Evolutionary conservation across 192 early-diverging fungal genomes (phyloP), one percentile per base, ranked within the genome.

Genomic region (Coemansia sp.): DNA sequence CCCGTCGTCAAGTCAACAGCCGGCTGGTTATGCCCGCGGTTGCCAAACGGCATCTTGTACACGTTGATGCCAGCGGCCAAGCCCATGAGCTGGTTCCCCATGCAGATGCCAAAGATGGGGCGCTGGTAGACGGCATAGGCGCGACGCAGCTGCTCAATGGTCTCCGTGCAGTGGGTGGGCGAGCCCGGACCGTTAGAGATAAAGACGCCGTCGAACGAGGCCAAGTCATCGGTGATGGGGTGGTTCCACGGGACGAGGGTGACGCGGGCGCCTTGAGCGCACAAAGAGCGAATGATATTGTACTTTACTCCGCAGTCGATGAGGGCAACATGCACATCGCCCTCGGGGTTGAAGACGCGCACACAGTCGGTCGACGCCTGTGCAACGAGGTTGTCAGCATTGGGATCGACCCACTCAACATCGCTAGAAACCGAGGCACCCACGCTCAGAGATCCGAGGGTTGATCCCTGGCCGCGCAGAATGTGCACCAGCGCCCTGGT

Each of bases 11-110:
- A 77, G 76, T 98, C 88, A 1, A 95, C 97, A 84, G 96, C 98
- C 28, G 97, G 97, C 65, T 98, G 97, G 85, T 99, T 99, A 73
- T 99, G 97, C 24, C 97, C 97, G 74, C 97, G 92, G 86, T 99
- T 99, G 70, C 97, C 97, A 70, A 91, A 99, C 65, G 93, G 93
- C 92, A 99, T 90, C 85, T 99, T 99, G 66, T 86, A 86, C 26
- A 96, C 97, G 61, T 85, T 73, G 3, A 94, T 94, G 20, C 96
- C 96, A 5, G 95, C 82, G 9, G 97, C 97, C 59, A 99, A 85
- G 16, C 94, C 94, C 46, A 97, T 74, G 23, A 99, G 83, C 83
- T 99, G 97, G 80, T 99, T 96, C 11, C 97, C 97, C 28, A 99
- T 83, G 86, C 97, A 99, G 74, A 99, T 99, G 74, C 97, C 97